These are phyloP conservation scores for Polytrichum formosum DNA, from an alignment of 225 moss, liverwort and hornwort species.

Conservation along the genomic window DNA sequence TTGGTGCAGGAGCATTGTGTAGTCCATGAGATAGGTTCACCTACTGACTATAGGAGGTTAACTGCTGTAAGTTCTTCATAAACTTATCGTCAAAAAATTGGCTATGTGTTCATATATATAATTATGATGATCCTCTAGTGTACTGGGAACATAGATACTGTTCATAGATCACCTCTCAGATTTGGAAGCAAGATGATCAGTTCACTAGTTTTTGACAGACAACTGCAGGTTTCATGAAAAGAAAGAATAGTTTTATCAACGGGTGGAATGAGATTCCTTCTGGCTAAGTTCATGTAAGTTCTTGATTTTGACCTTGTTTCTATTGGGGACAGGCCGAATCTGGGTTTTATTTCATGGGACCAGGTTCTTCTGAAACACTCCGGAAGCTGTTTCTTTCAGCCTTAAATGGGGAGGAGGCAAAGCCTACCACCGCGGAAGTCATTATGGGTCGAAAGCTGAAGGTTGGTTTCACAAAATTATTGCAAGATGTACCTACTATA, in stretches of 20 bases:
- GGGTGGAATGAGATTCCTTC: not conserved
- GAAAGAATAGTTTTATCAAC: too few species aligned
- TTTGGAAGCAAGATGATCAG: slow-evolving; percentile 3
- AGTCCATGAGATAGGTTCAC: slow-evolving; percentile 73
- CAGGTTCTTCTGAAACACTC: slow-evolving; percentile 53
- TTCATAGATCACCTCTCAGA: not conserved
- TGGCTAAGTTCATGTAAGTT: not conserved
- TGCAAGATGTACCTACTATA: too few species aligned
- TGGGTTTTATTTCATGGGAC: slow-evolving; percentile 75
- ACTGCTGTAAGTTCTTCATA: slow-evolving; percentile 48
- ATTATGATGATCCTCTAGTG: too few species aligned
- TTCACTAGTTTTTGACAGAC: too few species aligned
- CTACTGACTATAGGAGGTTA: slow-evolving; percentile 75
- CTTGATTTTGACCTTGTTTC: not conserved
- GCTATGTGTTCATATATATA: too few species aligned
- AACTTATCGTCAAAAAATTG: not conserved
- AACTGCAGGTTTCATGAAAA: too few species aligned
- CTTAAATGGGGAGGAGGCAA: slow-evolving; percentile 39
- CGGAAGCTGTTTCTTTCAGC: slow-evolving; percentile 42
- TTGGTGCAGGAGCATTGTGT: slow-evolving; percentile 64
- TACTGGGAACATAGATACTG: not conserved
- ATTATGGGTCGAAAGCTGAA: slow-evolving; percentile 86
- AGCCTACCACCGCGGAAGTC: slow-evolving; percentile 57
- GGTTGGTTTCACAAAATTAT: slow-evolving; percentile 21
- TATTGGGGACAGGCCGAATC: slow-evolving; percentile 51